phyloP scores from a whole-genome alignment of 2,329 filamentous ascomycete species.

The Sclerotinia nivalis region DNA sequence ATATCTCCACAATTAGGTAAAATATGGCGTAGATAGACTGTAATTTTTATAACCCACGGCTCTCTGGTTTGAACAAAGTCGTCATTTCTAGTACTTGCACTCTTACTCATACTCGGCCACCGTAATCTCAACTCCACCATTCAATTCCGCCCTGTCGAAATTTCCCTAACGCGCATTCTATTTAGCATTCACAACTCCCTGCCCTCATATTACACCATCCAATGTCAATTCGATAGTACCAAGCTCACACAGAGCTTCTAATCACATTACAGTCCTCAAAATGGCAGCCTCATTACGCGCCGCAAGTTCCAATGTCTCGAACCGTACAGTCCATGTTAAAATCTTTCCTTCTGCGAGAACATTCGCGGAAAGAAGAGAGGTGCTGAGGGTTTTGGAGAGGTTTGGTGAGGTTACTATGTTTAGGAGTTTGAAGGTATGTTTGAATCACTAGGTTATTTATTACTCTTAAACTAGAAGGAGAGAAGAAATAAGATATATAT shows the following conservation, averaged over 20 bases:
- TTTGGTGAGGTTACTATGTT: slow-evolving; percentile 41
- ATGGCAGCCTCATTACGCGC: slow-evolving; percentile 13
- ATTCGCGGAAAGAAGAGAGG: slow-evolving; percentile 41
- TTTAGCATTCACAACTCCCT: background rate
- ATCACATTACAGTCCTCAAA: background rate
- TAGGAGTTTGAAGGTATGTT: slow-evolving; percentile 38
- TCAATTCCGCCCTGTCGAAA: background rate
- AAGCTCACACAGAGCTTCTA: background rate
- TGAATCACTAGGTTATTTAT: background rate
- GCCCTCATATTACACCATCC: background rate
- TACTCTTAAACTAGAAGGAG: background rate
- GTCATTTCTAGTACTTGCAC: background rate
- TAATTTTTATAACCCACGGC: background rate
- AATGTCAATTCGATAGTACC: background rate
- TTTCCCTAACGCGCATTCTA: background rate
- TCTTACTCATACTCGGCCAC: background rate
- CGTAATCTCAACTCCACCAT: background rate
- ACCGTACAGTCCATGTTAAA: slow-evolving; percentile 40
- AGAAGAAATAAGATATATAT: no score
- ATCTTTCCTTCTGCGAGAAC: slow-evolving; percentile 37
- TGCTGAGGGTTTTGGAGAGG: slow-evolving; percentile 40
- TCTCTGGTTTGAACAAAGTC: background rate
- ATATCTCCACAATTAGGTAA: background rate
- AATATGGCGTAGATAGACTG: background rate
- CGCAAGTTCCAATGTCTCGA: slow-evolving; percentile 21